Evolutionary conservation across 2,329 filamentous ascomycete species (phyloP).

Genomic region (Daldinia eschscholtzii): DNA sequence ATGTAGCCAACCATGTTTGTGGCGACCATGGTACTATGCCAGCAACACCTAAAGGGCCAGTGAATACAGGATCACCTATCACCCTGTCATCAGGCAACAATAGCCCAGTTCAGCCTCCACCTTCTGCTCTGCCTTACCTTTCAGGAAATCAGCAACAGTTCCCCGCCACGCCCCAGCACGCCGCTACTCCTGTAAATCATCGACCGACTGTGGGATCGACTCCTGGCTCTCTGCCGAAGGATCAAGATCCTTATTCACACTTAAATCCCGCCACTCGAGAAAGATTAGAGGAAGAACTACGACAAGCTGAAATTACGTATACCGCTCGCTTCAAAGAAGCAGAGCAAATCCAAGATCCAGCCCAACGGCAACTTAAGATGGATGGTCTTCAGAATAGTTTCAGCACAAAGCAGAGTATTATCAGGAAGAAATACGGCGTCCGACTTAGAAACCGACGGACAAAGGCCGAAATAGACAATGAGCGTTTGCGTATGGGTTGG

Average conservation of each 20-base stretch:
- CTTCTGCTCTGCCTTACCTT: conserved; percentile 12
- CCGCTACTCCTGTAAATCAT: conserved; percentile 27
- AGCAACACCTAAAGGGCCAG: conserved; percentile 41
- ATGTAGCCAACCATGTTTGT: conserved; percentile 61
- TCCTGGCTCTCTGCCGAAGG: conserved; percentile 31
- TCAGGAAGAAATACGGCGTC: conserved; percentile 70
- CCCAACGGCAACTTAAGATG: conserved; percentile 51
- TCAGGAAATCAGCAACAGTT: conserved; percentile 9
- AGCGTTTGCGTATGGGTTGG: conserved; percentile 58
- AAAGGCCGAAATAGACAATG: conserved; percentile 60
- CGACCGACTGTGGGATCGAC: conserved; percentile 8
- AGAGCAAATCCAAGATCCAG: conserved; percentile 54
- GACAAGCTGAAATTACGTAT: conserved; percentile 56
- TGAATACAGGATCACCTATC: conserved; percentile 29
- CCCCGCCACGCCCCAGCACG: conserved; percentile 25
- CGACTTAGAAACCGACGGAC: conserved; percentile 64
- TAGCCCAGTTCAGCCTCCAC: conserved; percentile 28
- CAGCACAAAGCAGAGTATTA: conserved; percentile 68
- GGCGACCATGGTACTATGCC: conserved; percentile 55
- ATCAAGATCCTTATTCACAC: conserved; percentile 60
- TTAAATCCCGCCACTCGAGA: conserved; percentile 53
- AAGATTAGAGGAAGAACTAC: conserved; percentile 56
- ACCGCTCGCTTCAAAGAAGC: conserved; percentile 59
- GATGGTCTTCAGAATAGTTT: conserved; percentile 65
- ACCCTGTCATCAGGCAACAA: conserved; percentile 33